Base-by-base conservation (phyloP, 148 eudicot genomes). In the Chenopodium formosanum region DNA sequence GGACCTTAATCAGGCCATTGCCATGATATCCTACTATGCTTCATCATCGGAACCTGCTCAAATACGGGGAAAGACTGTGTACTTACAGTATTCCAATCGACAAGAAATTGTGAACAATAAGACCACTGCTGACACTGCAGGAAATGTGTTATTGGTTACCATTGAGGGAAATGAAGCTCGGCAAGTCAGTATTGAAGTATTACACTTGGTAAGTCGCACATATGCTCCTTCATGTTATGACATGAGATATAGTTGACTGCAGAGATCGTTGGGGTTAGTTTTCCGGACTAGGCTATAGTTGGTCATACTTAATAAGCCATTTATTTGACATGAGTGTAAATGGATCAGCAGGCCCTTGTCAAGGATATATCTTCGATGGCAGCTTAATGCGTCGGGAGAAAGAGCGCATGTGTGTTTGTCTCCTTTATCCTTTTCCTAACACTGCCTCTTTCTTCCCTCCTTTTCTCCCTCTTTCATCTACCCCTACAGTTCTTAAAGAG, bases 321-420 rank as follows among this genome's bases (percentile, higher is more conserved):
- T 80, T 89, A 62, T 91, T 96, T 96, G 91, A 96, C 97, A 79
- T 88, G 80, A 91, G 91, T 89, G 91, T 92, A 88, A 89, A 91
- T 94, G 94, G 89, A 94, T 96, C 98, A 91, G 97, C 98, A 96
- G 99, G 98, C 90, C 85, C 84, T 86, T 92, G 82, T 87, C 89
- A 91, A 96, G 97, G 98, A 94, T 86, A 85, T 91, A 86, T 90
- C 99, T 92, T 90, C 93, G 83, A 89, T 94, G 99, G 99, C 95
- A 92, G 99, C 99, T 92, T 91, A 90, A 77, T 92, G 94, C 94
- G 85, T 91, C 86, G 83, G 97, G 95, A 89, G 94, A 94, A 95
- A 94, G 91, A 91, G 93, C 95, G 86, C 93, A 90, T 91, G 97
- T 89, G 93, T 94, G 99, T 96, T 96, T 92, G 99, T 96, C 86